Base-by-base conservation (phyloP, 352 stramenopile species). In the Peronospora farinosa region DNA sequence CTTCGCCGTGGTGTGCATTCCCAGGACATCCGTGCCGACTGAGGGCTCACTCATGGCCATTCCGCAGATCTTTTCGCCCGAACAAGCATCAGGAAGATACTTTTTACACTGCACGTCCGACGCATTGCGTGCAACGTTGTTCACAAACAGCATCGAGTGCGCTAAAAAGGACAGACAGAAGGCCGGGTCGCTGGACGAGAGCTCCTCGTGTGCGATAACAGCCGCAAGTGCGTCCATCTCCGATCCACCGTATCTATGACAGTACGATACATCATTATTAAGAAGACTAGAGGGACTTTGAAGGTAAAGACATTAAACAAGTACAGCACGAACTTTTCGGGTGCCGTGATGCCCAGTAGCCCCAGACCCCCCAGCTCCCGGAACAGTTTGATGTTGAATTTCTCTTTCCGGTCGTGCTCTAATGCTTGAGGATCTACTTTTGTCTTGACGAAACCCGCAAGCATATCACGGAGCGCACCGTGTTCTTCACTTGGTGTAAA, bases 41-140 rank as follows among this genome's bases (percentile, higher is more conserved):
- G 92, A 95, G 21, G 96, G 96, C 74, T 99, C 97, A 64, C 84
- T 97, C 96, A 99, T 99, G 45, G 89, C 94, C 95, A 99, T 99
- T 28, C 96, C 97, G 49, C 96, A 96, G 63, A 99, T 98, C 51
- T 88, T 89, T 9, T 73, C 78, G 27, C 96, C 97, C 2, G 84
- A 86, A 62, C 95, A 98, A 39, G 92, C 79, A 16, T 67, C 71
- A 28, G 96, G 95, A 0, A 99, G 69, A 67, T 88, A 92, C 66
- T 89, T 87, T 23, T 67, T 47, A 48, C 79, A 96, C 68, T 97
- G 90, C 19, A 65, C 84, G 9, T 95, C 67, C 36, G 65, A 96
- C 15, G 85, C 91, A 63, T 97, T 97, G 41, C 73, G 88, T 1
- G 78, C 70, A 11, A 97, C 72, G 60, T 97, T 97, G 75, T 97